These are phyloP conservation scores for Magnolia sinica DNA, from an alignment of 164 flowering plant species.

Conservation along the genomic window DNA sequence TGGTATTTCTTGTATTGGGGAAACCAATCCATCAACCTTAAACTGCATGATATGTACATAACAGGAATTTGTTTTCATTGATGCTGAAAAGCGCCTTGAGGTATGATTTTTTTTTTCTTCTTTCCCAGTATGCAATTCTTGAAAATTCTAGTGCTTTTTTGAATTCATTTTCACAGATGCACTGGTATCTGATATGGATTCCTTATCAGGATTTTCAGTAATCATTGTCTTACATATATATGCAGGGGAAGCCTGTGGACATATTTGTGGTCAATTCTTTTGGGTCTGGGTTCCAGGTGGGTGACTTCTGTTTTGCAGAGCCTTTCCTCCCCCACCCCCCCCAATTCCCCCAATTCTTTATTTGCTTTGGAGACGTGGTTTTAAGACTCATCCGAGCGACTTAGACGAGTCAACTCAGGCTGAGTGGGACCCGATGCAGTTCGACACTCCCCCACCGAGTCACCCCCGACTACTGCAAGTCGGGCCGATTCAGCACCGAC, in stretches of 20 bases:
- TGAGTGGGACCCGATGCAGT: no score
- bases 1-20: background rate
- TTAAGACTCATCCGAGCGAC: no score
- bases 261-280: conserved; percentile 41
- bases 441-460: no score
- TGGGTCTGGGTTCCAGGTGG: conserved; percentile 43
- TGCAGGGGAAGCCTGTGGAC: conserved; percentile 34
- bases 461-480: no score
- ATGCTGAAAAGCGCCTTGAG: conserved; percentile 31
- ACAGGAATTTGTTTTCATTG: conserved; percentile 42
- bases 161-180: background rate
- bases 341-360: background rate
- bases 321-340: background rate
- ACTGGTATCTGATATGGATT: background rate
- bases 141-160: background rate
- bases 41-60: background rate
- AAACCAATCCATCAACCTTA: conserved; percentile 6
- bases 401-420: no score
- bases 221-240: background rate
- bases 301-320: background rate
- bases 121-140: background rate
- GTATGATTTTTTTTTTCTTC: conserved; percentile 14
- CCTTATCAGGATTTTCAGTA: background rate
- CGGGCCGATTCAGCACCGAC: no score
- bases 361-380: no score